phyloP scores from a whole-genome alignment of 2,329 filamentous ascomycete species.

The Tolypocladium sp. region DNA sequence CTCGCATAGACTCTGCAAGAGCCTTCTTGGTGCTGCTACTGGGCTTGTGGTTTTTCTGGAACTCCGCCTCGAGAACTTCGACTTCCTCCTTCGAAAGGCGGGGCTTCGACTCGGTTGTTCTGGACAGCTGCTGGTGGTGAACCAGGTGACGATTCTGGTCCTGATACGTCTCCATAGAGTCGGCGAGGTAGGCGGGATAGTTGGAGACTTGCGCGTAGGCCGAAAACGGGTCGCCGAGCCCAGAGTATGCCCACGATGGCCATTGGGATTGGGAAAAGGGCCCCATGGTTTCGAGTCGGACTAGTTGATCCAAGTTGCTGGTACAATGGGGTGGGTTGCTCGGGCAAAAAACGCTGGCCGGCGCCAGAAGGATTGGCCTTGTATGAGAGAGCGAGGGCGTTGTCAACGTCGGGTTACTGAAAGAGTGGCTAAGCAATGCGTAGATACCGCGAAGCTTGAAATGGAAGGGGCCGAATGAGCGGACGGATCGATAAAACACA shows the following conservation, averaged over 20 bases:
- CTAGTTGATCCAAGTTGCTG: not conserved
- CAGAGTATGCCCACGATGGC: slow-evolving; percentile 24
- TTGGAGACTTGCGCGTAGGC: slow-evolving; percentile 19
- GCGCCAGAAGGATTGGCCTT: not conserved
- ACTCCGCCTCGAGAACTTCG: slow-evolving; percentile 50
- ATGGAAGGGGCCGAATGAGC: not conserved
- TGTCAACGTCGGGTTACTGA: not conserved
- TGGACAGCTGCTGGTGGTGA: slow-evolving; percentile 27
- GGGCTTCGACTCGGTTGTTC: slow-evolving; percentile 39
- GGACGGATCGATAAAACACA: not conserved
- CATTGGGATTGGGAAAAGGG: slow-evolving; percentile 25
- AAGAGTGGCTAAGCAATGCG: slow-evolving; percentile 1
- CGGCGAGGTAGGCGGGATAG: slow-evolving; percentile 25
- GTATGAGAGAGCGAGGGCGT: not conserved
- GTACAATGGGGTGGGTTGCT: not conserved
- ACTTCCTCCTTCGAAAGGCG: slow-evolving; percentile 50
- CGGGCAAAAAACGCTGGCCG: not conserved
- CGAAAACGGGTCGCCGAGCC: slow-evolving; percentile 17
- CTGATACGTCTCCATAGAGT: slow-evolving; percentile 28
- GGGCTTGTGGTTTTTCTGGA: slow-evolving; percentile 55
- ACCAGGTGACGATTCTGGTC: slow-evolving; percentile 24
- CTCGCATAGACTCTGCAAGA: slow-evolving; percentile 50
- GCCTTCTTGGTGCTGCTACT: slow-evolving; percentile 52
- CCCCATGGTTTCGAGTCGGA: slow-evolving; percentile 16
- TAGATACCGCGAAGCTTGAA: not conserved